Evolutionary conservation across 2,329 filamentous ascomycete species (phyloP).

Genomic region (Fusarium sp.): DNA sequence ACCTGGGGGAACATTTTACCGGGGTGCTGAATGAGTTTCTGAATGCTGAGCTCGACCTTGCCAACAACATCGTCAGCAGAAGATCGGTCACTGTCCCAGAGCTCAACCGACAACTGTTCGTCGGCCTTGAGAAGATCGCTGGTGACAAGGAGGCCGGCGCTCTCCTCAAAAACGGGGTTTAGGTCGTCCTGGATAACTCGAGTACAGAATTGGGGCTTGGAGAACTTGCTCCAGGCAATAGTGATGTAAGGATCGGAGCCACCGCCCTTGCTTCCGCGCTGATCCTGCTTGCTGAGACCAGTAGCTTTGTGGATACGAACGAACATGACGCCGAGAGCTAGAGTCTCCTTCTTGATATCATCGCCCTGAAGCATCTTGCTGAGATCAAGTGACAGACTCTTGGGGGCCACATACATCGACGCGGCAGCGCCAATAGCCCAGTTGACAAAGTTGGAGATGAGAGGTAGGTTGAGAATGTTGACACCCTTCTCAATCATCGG

Average conservation of each 20-base stretch:
- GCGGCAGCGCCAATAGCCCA: conserved; percentile 91
- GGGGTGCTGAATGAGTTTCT: conserved; percentile 93
- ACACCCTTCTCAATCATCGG: conserved; percentile 93
- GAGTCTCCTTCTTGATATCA: conserved; percentile 89
- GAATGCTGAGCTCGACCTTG: conserved; percentile 93
- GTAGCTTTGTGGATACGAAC: conserved; percentile 90
- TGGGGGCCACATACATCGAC: conserved; percentile 93
- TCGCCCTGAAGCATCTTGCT: conserved; percentile 93
- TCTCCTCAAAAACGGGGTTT: conserved; percentile 94
- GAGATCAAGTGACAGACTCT: conserved; percentile 93
- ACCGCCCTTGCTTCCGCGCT: conserved; percentile 83
- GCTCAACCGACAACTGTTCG: conserved; percentile 91
- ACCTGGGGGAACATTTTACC: conserved; percentile 93
- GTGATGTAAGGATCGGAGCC: conserved; percentile 97
- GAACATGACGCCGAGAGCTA: conserved; percentile 91
- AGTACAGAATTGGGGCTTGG: conserved; percentile 98
- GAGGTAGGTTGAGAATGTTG: conserved; percentile 90
- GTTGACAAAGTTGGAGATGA: conserved; percentile 98
- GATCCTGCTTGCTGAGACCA: conserved; percentile 92
- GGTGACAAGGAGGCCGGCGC: conserved; percentile 86
- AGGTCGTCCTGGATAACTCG: conserved; percentile 95
- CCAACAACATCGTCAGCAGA: conserved; percentile 96
- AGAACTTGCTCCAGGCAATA: conserved; percentile 94
- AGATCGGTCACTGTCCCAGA: conserved; percentile 96
- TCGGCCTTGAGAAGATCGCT: conserved; percentile 92